A percentile compares a stretch with the other conserved stretches of the same genome.
Evolutionary conservation across 805 yeast genomes (phyloP).

Genomic region (Candida anglica): DNA sequence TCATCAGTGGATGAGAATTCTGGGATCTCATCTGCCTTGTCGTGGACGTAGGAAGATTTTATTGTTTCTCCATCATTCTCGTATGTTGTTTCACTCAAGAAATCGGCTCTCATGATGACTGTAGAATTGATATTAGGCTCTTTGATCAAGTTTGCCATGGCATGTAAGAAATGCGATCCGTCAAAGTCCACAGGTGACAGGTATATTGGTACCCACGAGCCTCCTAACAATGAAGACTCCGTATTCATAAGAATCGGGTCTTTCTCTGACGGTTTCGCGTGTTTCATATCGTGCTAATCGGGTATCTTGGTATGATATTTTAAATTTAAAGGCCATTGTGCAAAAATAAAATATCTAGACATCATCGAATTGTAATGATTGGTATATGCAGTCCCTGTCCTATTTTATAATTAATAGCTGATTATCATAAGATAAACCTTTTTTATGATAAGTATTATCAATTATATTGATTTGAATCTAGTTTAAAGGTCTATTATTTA

Average conservation of each 20-base stretch:
- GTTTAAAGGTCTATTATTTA: too few relatives aligned
- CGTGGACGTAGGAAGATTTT: slow-evolving; percentile 23
- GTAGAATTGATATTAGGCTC: slow-evolving; percentile 93
- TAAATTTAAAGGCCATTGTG: too few relatives aligned
- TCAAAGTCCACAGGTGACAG: slow-evolving; percentile 45
- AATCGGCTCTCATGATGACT: slow-evolving; percentile 84
- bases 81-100: slow-evolving; percentile 50
- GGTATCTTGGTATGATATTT: too few relatives aligned
- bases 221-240: slow-evolving; percentile 47
- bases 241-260: slow-evolving; percentile 9
- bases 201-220: slow-evolving; percentile 61
- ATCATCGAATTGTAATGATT: not conserved
- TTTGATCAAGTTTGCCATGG: slow-evolving; percentile 73
- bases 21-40: slow-evolving; percentile 23
- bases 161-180: slow-evolving; percentile 58
- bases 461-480: too few relatives aligned
- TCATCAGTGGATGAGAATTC: slow-evolving; percentile 26
- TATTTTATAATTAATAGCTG: too few relatives aligned
- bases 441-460: too few relatives aligned
- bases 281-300: not conserved
- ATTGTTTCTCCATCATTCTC: slow-evolving; percentile 24
- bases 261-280: not conserved
- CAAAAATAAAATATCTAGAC: not conserved
- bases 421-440: too few relatives aligned
- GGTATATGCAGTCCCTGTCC: too few relatives aligned